These are phyloP conservation scores for Exophiala sideris DNA, from an alignment of 2,329 filamentous ascomycete genomes.

Conservation along the genomic window DNA sequence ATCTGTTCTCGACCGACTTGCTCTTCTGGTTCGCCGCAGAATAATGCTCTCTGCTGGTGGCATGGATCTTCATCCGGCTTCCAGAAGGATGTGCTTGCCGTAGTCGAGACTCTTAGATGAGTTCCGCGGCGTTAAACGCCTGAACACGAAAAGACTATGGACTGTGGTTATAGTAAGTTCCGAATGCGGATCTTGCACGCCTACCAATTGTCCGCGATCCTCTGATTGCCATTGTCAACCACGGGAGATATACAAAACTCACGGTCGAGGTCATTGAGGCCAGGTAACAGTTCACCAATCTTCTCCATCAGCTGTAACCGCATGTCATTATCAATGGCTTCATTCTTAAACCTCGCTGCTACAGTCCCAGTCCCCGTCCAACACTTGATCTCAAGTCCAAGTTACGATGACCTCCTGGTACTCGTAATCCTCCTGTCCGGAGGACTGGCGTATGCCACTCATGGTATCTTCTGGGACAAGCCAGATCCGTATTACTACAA, in stretches of 20 bases:
- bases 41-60: not conserved
- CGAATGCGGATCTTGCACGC: no score
- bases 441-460: constrained; percentile 42
- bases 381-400: not conserved
- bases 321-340: not conserved
- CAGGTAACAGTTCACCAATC: not conserved
- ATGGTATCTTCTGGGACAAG: constrained; percentile 46
- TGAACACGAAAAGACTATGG: not conserved
- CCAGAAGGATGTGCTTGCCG: not conserved
- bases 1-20: not conserved
- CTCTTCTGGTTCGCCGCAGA: not conserved
- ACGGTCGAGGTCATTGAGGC: not conserved
- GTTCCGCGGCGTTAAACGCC: not conserved
- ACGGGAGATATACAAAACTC: not conserved
- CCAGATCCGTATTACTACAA: constrained; percentile 50
- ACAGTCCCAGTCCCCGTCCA: not conserved
- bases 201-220: not conserved
- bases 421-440: constrained; percentile 37
- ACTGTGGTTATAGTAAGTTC: not conserved
- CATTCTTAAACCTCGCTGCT: not conserved
- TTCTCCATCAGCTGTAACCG: not conserved
- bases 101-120: not conserved
- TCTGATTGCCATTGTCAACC: not conserved
- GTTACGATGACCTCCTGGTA: constrained; percentile 45
- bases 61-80: not conserved